Evolutionary conservation across 164 flowering plant genomes (phyloP), one percentile per base, ranked within the genome.

Genomic region (Tetracentron sinense): DNA sequence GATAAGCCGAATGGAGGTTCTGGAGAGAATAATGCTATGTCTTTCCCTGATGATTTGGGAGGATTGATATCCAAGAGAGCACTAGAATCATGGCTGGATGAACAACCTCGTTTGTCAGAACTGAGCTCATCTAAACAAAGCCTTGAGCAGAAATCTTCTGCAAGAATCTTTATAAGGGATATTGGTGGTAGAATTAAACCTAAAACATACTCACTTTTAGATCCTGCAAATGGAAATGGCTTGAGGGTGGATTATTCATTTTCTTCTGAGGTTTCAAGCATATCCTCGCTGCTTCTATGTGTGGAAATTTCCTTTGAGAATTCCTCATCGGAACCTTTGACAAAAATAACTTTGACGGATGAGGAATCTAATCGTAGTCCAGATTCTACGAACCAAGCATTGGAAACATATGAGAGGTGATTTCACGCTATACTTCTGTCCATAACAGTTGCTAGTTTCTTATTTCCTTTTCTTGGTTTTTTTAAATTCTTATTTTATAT

Each of bases 1-100:
- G 48, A 22, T 31, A 67, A 69, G 30, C 68, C 51, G 27, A 71
- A 62, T 72, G 69, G 53, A 33, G 74, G 16, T 56, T 61, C 86
- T 31, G 70, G 27, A 58, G 70, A 58, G 54, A 61, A 30, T 58
- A 54, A 46, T 63, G 31, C 66, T 53, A 67, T 52, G 5, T 70
- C 81, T 49, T 66, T 71, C 30, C 74, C 80, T 66, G 69, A 64
- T 61, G 80, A 75, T 57, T 44, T 87, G 49, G 83, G 70, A 15
- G 90, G 79, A n/a, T 64, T 90, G 67, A 79, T 90, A 75, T 85
- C 95, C 23, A 82, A 76, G 54, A 74, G 69, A 62, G 79, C 86
- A 60, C 75, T 93, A 21, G 97, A 93, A 55, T 84, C 97, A 47
- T 94, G 98, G 97, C 70, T 94, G 76, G 81, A 76, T 68, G 96